Evolutionary conservation across 805 yeast species (phyloP), one percentile per base, ranked within the genome.

Genomic region (Candida sphagnicola): DNA sequence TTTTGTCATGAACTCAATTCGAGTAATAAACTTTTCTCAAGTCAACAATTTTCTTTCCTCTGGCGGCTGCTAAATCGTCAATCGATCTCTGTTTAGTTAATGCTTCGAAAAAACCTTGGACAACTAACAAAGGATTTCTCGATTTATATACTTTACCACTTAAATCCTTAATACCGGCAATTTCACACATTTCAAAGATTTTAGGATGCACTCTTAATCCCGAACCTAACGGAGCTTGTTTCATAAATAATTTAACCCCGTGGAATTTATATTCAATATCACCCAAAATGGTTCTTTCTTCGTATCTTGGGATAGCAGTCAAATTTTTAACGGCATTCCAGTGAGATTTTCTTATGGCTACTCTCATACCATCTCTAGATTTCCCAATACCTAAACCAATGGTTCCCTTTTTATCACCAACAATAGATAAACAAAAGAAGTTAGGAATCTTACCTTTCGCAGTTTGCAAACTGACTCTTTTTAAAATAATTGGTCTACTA

Each of bases 31-130:
- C 80, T 68, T 85, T 86, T 62, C 95, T 83, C 56, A 93, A 82
- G 62, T 93, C 98, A 28, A 88, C 89, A 55, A 91, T 76, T 74
- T 88, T 88, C 77, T 91, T 91, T 45, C 99, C 99, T 67, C 99
- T 80, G 51, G 82, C 85, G 37, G 81, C 73, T 4, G 98, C 96
- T 58, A 91, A 74, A 51, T 89, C 95, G 53, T 86, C 95, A 51
- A 87, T 74, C 2, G 95, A 75, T 47, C 77, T 78, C 65, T 90
- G 98, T 53, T 80, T 78, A 37, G 75, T 70, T 48, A 93, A 75
- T 1, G 96, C 96, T 59, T 87, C 95, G 42, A 90, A 72, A 37
- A 90, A 77, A 31, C 91, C 93, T 67, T 90, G 89, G 41, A 87
- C 87, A 35, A 90, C 95, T 62, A 90, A 90, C 95, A 93, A 88